These are phyloP conservation scores for Diplodia corticola DNA, from an alignment of 2,329 filamentous ascomycete genomes.

Conservation along the genomic window DNA sequence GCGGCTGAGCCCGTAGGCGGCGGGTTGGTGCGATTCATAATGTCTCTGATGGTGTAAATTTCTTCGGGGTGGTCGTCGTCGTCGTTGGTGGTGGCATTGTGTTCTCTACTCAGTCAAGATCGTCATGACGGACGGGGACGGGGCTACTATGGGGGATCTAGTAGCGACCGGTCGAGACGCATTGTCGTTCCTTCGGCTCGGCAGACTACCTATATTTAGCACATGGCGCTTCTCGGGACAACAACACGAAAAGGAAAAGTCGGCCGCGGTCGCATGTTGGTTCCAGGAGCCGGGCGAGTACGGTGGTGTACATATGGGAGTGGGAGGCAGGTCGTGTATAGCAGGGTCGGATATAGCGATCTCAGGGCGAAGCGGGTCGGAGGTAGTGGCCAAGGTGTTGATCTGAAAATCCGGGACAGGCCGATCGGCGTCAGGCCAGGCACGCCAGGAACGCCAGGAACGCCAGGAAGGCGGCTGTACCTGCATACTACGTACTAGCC, in stretches of 20 bases:
- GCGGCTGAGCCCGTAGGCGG: conserved; percentile 67
- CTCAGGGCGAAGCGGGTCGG: conserved; percentile 47
- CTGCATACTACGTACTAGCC: not conserved
- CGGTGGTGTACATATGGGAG: not conserved
- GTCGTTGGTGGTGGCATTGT: not conserved
- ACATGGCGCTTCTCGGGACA: not conserved
- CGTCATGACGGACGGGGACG: not conserved
- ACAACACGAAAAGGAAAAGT: not conserved
- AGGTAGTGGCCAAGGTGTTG: conserved; percentile 33
- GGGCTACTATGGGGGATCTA: not conserved
- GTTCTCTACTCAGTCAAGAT: not conserved
- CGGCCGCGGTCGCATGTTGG: not conserved
- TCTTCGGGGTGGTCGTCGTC: not conserved
- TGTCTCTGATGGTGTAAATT: too few species aligned
- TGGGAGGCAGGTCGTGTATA: not conserved
- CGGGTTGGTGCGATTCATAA: not conserved
- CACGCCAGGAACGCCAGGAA: not conserved
- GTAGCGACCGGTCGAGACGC: not conserved
- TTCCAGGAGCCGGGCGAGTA: not conserved
- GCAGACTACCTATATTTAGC: not conserved
- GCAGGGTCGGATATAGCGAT: not conserved
- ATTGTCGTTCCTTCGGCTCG: not conserved
- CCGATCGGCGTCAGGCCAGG: not conserved
- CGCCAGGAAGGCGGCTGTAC: not conserved
- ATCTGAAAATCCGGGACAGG: conserved; percentile 7